These are phyloP conservation scores for Diaporthe vexans DNA, from an alignment of 2,329 filamentous ascomycete species.

Conservation along the genomic window DNA sequence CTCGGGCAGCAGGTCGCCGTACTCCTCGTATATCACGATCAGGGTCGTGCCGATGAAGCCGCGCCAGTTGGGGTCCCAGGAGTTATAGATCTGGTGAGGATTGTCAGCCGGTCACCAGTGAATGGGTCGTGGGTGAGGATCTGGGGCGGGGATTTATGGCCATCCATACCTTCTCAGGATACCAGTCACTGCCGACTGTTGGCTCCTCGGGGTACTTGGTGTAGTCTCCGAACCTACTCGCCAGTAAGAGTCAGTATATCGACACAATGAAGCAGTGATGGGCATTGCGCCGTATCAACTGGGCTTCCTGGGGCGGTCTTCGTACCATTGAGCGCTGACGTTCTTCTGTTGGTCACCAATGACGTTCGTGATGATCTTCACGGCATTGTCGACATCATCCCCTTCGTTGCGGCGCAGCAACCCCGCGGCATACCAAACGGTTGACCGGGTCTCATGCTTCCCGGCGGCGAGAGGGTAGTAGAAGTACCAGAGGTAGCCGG, in stretches of 20 bases:
- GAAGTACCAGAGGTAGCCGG: slow-evolving; percentile 68
- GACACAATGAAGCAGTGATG: too few species aligned
- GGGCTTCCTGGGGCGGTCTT: too few species aligned
- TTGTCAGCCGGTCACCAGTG: neutral
- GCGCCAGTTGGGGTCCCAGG: slow-evolving; percentile 76
- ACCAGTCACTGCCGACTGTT: slow-evolving; percentile 64
- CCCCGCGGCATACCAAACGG: slow-evolving; percentile 71
- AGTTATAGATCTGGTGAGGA: slow-evolving; percentile 61
- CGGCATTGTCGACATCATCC: slow-evolving; percentile 63
- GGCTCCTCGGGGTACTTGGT: slow-evolving; percentile 70
- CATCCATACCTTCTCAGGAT: slow-evolving; percentile 49
- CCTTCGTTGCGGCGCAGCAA: slow-evolving; percentile 68
- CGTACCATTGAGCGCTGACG: slow-evolving; percentile 66
- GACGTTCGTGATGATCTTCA: slow-evolving; percentile 67
- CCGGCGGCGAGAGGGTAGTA: slow-evolving; percentile 59
- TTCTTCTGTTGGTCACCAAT: slow-evolving; percentile 67
- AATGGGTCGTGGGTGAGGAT: too few species aligned
- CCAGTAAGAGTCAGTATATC: neutral
- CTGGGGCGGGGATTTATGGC: neutral
- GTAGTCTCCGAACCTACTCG: slow-evolving; percentile 61
- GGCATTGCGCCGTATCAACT: too few species aligned
- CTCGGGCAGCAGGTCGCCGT: slow-evolving; percentile 59
- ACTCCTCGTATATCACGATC: slow-evolving; percentile 72
- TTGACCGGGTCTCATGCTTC: slow-evolving; percentile 71
- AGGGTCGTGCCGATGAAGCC: slow-evolving; percentile 73